phyloP scores from a whole-genome alignment of 176 grass and related monocot genomes.

The Luzula sylvatica region DNA sequence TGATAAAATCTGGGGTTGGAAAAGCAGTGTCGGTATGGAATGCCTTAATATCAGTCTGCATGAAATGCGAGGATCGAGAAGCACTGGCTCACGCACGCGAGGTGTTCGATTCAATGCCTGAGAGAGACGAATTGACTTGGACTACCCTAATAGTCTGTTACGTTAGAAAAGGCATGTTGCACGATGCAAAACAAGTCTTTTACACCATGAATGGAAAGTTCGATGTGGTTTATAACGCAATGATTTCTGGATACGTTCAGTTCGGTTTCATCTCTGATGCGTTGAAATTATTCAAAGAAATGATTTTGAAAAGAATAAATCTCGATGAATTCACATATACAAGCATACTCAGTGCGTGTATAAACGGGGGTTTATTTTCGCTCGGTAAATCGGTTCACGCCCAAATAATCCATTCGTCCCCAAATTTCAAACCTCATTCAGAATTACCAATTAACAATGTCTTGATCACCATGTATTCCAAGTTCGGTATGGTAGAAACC shows the following conservation, averaged over 20 bases:
- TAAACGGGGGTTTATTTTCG: conserved; percentile 40
- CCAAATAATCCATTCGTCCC: conserved; percentile 43
- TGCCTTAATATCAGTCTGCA: conserved; percentile 59
- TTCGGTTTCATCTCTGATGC: conserved; percentile 45
- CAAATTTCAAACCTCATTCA: conserved; percentile 43
- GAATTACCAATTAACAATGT: conserved; percentile 69
- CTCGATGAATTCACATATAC: conserved; percentile 90
- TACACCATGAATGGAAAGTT: conserved; percentile 45
- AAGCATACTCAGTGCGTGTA: conserved; percentile 66
- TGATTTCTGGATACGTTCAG: conserved; percentile 86
- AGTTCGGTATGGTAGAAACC: conserved; percentile 36
- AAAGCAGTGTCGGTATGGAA: conserved; percentile 46
- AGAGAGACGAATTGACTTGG: conserved; percentile 75
- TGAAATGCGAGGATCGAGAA: conserved; percentile 30
- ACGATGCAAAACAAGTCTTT: conserved; percentile 49
- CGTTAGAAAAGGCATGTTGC: conserved; percentile 48
- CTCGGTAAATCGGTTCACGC: conserved; percentile 71
- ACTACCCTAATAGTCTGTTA: conserved; percentile 73
- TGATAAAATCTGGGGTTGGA: conserved; percentile 38
- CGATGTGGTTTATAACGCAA: conserved; percentile 88
- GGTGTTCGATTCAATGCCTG: conserved; percentile 62
- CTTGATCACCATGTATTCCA: conserved; percentile 67
- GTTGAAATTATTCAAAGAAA: conserved; percentile 67
- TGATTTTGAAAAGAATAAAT: conserved; percentile 39
- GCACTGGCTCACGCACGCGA: conserved; percentile 23